Base-by-base conservation (phyloP, 2,329 filamentous ascomycete genomes). In the Bipolaris sorokiniana region DNA sequence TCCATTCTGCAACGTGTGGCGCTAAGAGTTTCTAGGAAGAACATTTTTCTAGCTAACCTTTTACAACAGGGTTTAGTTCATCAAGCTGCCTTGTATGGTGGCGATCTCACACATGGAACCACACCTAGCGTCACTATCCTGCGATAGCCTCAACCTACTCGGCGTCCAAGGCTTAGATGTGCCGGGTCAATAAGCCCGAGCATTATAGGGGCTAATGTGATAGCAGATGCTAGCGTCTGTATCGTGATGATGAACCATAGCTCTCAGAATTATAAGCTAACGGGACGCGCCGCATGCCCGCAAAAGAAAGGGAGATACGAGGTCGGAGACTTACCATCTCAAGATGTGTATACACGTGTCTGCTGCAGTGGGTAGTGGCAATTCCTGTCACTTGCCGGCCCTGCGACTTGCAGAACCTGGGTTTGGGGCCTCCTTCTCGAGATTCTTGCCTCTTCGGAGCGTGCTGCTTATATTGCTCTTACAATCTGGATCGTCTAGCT, bases 261-360 rank as follows among this genome's bases (percentile, higher is more conserved):
- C 33, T 23, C n/a, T 26, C 20, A 11, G 5, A 37, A 48, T 37
- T 23, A 38, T 48, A 22, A 38, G 33, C 46, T 38, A 48, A 38
- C 34, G 46, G 46, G 46, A 48, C 46, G 46, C 13, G 46, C 46
- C 46, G 46, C 34, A 36, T 5, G 46, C 46, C 46, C 46, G 46
- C 34, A 13, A 18, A 20, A 15, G 28, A 47, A 47, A 13, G 34
- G 16, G 44, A 47, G 31, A 15, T 34, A 9, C 22, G 23, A 36
- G 34, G 34, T n/a, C 34, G 34, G 34, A 36, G 34, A 36, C 34
- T 36, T 13, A n/a, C 5, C 13, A 36, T 36, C 34, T 36, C 34
- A 36, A 36, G 15, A 36, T 36, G 15, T 9, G 34, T 36, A 36
- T 16, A 36, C 34, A 36, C 34, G 34, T 16, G 15, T 36, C 15